Evolutionary conservation across 2,329 filamentous ascomycete species (phyloP).

Genomic region (Colletotrichum tofieldiae): DNA sequence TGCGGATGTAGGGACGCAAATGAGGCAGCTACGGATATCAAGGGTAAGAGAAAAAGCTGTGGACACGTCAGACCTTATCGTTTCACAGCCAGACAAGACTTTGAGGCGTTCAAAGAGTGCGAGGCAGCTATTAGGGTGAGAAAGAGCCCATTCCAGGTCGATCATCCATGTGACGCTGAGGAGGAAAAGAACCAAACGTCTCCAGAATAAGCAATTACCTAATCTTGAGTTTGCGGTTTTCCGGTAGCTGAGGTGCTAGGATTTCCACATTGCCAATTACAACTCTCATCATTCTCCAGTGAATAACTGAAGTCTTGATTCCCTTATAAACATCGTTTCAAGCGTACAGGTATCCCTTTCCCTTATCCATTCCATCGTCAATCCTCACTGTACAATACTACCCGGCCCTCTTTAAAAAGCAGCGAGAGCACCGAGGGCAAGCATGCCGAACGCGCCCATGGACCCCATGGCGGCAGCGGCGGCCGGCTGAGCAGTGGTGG

Average conservation of each 20-base stretch:
- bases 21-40: too few relatives aligned
- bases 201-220: not conserved
- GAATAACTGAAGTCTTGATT: not conserved
- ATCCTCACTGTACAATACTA: not conserved
- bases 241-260: not conserved
- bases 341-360: not conserved
- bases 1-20: too few relatives aligned
- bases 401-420: slow-evolving; percentile 9
- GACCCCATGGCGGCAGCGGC: slow-evolving; percentile 22
- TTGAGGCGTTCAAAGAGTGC: too few relatives aligned
- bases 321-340: not conserved
- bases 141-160: too few relatives aligned
- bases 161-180: too few relatives aligned
- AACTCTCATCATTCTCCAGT: too few relatives aligned
- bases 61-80: too few relatives aligned
- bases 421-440: slow-evolving; percentile 39
- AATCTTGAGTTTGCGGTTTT: not conserved
- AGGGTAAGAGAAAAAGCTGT: too few relatives aligned
- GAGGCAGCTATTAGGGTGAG: too few relatives aligned
- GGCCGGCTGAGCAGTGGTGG: slow-evolving; percentile 4
- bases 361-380: not conserved
- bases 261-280: not conserved
- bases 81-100: too few relatives aligned
- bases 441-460: slow-evolving; percentile 29
- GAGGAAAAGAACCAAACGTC: too few relatives aligned